These are phyloP conservation scores for Populus hybrid DNA, from an alignment of 441 rosid species.

Conservation along the genomic window DNA sequence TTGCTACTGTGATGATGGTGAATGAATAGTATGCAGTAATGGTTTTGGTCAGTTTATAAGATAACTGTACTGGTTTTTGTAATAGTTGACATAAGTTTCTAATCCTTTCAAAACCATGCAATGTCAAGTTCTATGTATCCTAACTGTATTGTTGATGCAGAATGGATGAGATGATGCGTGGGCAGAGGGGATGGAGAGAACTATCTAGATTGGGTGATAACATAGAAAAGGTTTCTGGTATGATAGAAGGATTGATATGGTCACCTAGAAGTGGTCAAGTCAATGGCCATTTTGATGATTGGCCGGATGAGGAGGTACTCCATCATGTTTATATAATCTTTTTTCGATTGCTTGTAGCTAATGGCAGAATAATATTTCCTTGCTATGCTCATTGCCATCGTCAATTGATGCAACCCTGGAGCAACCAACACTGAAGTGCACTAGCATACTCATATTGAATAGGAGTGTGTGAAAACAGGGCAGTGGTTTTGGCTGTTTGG, in stretches of 20 bases:
- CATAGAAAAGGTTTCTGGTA: constrained; percentile 65
- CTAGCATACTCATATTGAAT: background rate
- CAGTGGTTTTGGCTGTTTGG: background rate
- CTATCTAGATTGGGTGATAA: constrained; percentile 73
- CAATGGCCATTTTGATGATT: constrained; percentile 47
- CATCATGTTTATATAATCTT: background rate
- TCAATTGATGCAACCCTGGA: background rate
- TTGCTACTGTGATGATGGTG: background rate
- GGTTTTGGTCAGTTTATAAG: background rate
- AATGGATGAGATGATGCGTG: constrained; percentile 98
- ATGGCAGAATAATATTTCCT: background rate
- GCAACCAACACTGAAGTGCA: background rate
- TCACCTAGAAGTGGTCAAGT: constrained; percentile 59
- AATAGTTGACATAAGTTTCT: background rate
- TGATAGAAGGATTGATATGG: constrained; percentile 87
- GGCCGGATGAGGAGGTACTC: constrained; percentile 69
- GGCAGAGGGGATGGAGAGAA: constrained; percentile 94
- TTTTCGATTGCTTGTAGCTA: background rate
- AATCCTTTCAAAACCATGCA: background rate
- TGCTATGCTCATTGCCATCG: background rate
- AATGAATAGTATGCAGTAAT: background rate
- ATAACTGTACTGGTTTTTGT: constrained; percentile 4
- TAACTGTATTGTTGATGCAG: constrained; percentile 32
- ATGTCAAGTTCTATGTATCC: background rate
- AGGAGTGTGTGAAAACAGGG: background rate